Percentiles rank a stretch among this genome's conserved stretches.
Conservation (phyloP, 2,329 filamentous ascomycete species). For the Aureobasidium vineae region DNA sequence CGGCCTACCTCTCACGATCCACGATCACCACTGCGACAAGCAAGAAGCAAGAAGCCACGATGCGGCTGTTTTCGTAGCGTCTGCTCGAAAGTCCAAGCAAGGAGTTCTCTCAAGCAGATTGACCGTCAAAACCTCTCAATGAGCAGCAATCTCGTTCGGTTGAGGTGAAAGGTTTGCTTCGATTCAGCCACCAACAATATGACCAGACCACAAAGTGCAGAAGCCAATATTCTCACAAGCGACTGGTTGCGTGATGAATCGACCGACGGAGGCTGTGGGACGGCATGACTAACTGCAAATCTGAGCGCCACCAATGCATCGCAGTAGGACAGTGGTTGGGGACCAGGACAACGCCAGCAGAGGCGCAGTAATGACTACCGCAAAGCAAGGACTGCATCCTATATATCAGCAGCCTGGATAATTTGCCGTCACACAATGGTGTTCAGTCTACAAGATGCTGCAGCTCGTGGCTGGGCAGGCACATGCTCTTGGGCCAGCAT, state of each 20-base stretch:
- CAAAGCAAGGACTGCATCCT: not conserved
- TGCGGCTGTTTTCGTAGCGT: not conserved
- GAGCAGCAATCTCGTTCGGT: not conserved
- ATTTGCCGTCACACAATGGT: not conserved
- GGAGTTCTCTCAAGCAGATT: not conserved
- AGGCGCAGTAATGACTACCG: conserved; percentile 1
- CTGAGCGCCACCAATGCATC: conserved; percentile 1
- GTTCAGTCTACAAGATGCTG: not conserved
- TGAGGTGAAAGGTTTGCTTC: not conserved
- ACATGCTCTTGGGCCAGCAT: not conserved
- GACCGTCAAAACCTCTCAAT: not conserved
- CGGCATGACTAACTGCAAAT: not conserved
- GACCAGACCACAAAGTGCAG: not conserved
- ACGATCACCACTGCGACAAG: not conserved
- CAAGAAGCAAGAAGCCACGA: not conserved
- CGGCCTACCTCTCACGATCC: not conserved
- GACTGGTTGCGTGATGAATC: not conserved
- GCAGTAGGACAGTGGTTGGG: conserved; percentile 10
- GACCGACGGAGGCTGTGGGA: not conserved
- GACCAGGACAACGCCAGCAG: not conserved
- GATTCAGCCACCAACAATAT: not conserved
- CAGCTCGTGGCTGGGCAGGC: not conserved
- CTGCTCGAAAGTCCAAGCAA: not conserved
- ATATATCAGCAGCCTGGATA: not conserved
- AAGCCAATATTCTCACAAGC: not conserved